Base-by-base conservation (phyloP, 768 basidiomycete species). In the Agrocybe chaxingu region DNA sequence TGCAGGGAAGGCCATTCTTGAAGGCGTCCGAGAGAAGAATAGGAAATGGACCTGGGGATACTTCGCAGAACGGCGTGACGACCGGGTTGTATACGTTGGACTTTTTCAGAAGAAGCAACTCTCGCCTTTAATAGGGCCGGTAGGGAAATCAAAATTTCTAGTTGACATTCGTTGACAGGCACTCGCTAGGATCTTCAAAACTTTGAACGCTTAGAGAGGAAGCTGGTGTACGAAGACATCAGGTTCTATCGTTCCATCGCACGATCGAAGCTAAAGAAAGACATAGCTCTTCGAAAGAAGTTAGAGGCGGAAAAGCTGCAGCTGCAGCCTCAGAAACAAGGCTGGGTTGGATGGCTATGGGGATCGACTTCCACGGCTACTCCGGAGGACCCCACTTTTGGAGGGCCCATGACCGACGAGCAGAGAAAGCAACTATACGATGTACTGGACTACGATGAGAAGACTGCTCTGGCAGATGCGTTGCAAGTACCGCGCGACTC, bases 191-290 rank as follows among this genome's bases (percentile, higher is more conserved):
- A 87, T 50, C 47, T 66, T 34, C 62, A 67, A 55, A 70, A 62
- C 6, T 70, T 95, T 30, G 79, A 84, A 41, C 72, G 68, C 0
- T 70, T 98, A 48, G 97, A 99, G 66, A 73, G 66, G 56, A 92
- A 92, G 64, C 76, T 98, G 29, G 78, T 85, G 0, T 98, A 98
- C 58, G 92, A 96, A 66, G 97, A 98, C 61, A 85, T 99, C 45
- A 86, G 96, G 3, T 97, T 98, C 70, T 99, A 98, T 70, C 84
- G 97, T 31, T 98, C 94, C 3, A 92, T 98, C 53, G 91, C 93
- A 0, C 85, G 91, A 24, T 92, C 92, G 2, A 84, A 84, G 56
- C 74, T 96, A 11, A 84, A 87, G 58, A 93, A 98, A 65, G 93
- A 98, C 59, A 75, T 82, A 16, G 89, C 83, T 2, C 70, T 86